Conservation (phyloP, 305 asterid genomes). For the Euphrasia arctica region DNA sequence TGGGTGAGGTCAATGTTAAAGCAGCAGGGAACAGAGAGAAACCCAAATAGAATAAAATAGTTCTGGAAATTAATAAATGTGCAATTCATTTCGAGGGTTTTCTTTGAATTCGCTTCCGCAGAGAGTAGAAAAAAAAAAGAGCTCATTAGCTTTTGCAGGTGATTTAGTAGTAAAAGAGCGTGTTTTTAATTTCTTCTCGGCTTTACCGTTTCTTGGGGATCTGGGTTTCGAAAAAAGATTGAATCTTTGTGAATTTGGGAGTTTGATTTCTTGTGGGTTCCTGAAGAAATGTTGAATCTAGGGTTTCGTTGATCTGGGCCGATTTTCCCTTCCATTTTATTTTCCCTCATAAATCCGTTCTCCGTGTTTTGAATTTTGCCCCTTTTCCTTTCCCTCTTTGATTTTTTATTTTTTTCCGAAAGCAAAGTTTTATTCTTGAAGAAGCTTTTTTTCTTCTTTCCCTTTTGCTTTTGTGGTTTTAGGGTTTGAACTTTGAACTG, state of each 20-base stretch:
- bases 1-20: slow-evolving; percentile 42
- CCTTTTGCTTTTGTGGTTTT: slow-evolving; percentile 63
- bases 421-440: slow-evolving; percentile 62
- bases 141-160: slow-evolving; percentile 35
- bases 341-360: slow-evolving; percentile 28
- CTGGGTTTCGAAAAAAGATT: slow-evolving; percentile 39
- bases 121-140: slow-evolving; percentile 17
- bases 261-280: slow-evolving; percentile 24
- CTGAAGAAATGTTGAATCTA: slow-evolving; percentile 41
- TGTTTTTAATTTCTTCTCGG: slow-evolving; percentile 11
- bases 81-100: slow-evolving; percentile 53
- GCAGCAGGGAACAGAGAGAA: slow-evolving; percentile 31
- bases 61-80: slow-evolving; percentile 36
- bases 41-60: slow-evolving; percentile 14
- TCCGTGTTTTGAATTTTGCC: slow-evolving; percentile 42
- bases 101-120: slow-evolving; percentile 43
- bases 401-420: slow-evolving; percentile 40
- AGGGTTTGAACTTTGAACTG: slow-evolving; percentile 47
- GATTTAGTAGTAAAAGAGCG: slow-evolving; percentile 25
- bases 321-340: slow-evolving; percentile 13
- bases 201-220: slow-evolving; percentile 47
- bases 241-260: slow-evolving; percentile 34
- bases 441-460: slow-evolving; percentile 52
- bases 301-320: slow-evolving; percentile 58
- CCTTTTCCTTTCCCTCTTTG: slow-evolving; percentile 49